These are phyloP conservation scores for Emergomyces africanus DNA, from an alignment of 2,329 filamentous ascomycete genomes.

Conservation along the genomic window DNA sequence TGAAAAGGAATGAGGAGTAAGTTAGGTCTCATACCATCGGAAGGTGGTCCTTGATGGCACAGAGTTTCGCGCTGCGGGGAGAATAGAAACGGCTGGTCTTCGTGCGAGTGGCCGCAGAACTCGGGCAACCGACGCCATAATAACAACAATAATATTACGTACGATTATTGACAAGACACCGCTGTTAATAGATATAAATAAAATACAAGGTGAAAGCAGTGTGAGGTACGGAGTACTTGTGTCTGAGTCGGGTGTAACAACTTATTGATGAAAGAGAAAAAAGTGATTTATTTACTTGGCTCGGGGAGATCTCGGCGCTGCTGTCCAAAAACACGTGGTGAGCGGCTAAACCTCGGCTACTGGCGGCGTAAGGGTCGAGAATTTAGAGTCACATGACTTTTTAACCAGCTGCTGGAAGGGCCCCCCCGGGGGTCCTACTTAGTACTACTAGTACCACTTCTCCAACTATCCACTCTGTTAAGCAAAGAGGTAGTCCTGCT, in stretches of 20 bases:
- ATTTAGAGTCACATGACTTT: neutral
- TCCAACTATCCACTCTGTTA: no score
- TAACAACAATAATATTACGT: constrained; percentile 7
- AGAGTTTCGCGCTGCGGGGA: constrained; percentile 27
- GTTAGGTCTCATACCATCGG: constrained; percentile 25
- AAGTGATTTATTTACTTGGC: no score
- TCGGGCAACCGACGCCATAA: constrained; percentile 38
- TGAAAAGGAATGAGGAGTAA: neutral
- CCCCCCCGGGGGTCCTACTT: no score
- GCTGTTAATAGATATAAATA: neutral
- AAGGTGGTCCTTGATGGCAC: constrained; percentile 26
- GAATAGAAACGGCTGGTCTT: constrained; percentile 23
- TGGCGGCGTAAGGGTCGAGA: neutral
- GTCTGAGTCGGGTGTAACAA: neutral
- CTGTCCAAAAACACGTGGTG: neutral
- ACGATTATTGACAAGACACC: constrained; percentile 1
- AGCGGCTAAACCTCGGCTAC: neutral
- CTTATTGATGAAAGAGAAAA: neutral
- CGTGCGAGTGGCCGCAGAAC: constrained; percentile 34
- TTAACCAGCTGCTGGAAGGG: no score
- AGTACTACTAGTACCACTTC: no score
- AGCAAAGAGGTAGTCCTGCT: no score
- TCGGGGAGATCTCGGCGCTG: neutral
- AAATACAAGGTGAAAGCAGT: no score
- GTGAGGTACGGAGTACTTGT: no score